Conservation (phyloP, 2,329 filamentous ascomycete species). For the Tolypocladium tropicale region DNA sequence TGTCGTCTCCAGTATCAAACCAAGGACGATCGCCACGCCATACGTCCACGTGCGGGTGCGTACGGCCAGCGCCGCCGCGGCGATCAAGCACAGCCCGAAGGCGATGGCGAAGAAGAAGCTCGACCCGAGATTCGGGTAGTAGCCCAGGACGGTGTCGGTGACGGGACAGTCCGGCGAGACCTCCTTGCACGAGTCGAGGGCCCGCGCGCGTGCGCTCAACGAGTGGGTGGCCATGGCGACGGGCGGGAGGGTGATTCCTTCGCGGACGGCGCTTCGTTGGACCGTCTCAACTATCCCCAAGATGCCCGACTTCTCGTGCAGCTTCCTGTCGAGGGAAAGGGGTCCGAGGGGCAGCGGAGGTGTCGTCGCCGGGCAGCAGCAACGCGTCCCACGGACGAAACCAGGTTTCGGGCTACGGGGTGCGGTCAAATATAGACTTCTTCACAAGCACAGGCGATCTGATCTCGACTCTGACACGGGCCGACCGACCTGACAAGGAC, state of each 20-base stretch:
- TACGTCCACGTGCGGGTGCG: constrained; percentile 47
- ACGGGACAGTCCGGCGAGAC: constrained; percentile 39
- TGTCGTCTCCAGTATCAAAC: constrained; percentile 39
- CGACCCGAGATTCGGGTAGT: constrained; percentile 44
- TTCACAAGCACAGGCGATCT: neutral
- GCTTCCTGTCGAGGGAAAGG: neutral
- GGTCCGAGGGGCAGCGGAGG: neutral
- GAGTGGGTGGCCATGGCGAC: constrained; percentile 7
- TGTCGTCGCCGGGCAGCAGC: neutral
- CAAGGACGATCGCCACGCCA: constrained; percentile 35
- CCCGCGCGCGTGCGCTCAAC: neutral
- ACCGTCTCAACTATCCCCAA: neutral
- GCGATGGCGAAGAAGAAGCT: constrained; percentile 42
- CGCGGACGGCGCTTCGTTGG: neutral
- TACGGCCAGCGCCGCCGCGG: constrained; percentile 31
- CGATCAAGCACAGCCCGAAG: constrained; percentile 34
- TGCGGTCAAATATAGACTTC: neutral
- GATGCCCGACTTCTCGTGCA: neutral
- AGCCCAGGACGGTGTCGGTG: constrained; percentile 40
- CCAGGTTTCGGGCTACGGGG: neutral
- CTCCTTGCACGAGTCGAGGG: constrained; percentile 17
- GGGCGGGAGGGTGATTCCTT: neutral
- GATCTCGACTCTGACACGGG: neutral
- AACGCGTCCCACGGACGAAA: neutral
- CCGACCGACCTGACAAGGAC: neutral